Percentiles rank a stretch among this genome's conserved stretches.
These are phyloP conservation scores for Pelargonium fulgidum DNA, from an alignment of 441 rosid species.

Conservation along the genomic window DNA sequence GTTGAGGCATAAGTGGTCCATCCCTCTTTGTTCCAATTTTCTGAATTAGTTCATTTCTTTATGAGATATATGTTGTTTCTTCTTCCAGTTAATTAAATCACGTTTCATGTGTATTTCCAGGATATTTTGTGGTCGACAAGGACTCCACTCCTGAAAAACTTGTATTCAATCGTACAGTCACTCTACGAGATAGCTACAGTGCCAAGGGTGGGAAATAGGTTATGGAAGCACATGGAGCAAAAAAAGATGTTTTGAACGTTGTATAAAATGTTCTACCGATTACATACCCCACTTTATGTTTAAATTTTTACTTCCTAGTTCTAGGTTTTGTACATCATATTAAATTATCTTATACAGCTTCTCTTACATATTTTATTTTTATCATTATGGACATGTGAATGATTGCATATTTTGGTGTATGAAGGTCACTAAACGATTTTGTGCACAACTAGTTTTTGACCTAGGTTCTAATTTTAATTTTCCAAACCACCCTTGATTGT, in stretches of 20 bases:
- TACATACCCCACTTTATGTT: not conserved
- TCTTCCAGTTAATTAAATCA: not conserved
- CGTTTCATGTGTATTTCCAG: slow-evolving; percentile 26
- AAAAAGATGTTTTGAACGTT: not conserved
- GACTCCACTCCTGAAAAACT: slow-evolving; percentile 68
- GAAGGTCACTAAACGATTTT: no score
- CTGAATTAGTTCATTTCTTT: not conserved
- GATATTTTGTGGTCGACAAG: slow-evolving; percentile 69
- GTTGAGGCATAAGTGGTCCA: not conserved
- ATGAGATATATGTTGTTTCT: not conserved
- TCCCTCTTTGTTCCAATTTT: not conserved
- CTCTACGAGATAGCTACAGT: slow-evolving; percentile 62
- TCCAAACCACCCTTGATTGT: not conserved
- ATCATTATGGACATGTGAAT: not conserved
- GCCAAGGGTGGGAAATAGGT: slow-evolving; percentile 53
- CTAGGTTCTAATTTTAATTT: not conserved
- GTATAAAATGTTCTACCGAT: not conserved
- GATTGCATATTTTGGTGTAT: no score
- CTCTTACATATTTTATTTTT: not conserved
- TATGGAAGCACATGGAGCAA: not conserved
- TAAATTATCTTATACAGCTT: no score
- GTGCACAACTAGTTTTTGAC: not conserved
- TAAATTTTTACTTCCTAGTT: not conserved
- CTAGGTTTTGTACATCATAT: not conserved
- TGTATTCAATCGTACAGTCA: slow-evolving; percentile 77